Evolutionary conservation across 495 filamentous ascomycete genomes (phyloP).

Genomic region (Sabuloglossum arenarium): DNA sequence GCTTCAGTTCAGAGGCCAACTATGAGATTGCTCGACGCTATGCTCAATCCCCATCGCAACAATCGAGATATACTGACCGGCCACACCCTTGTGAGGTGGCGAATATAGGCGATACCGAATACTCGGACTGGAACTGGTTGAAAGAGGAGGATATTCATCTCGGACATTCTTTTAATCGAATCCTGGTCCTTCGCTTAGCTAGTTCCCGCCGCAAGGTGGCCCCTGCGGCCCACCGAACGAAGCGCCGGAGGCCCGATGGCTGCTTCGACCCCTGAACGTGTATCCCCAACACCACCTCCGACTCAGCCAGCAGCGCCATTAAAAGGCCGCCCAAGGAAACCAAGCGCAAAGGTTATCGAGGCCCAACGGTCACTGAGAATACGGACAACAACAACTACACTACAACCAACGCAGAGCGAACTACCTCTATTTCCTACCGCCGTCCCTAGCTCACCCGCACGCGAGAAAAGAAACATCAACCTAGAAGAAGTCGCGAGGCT

Average conservation of each 20-base stretch:
- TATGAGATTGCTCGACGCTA: too few species aligned
- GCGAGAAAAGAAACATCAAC: too few species aligned
- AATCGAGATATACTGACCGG: too few species aligned
- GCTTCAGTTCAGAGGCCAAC: too few species aligned
- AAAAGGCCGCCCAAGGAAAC: background rate
- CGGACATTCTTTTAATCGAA: constrained; percentile 4
- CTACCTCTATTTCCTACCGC: background rate
- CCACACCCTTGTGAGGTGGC: too few species aligned
- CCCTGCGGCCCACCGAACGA: background rate
- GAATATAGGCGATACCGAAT: too few species aligned
- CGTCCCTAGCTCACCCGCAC: background rate
- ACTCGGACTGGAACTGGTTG: too few species aligned
- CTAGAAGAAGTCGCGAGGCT: too few species aligned
- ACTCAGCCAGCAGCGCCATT: background rate
- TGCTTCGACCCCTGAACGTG: background rate
- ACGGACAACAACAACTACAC: background rate
- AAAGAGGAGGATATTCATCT: constrained; percentile 3
- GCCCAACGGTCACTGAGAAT: background rate
- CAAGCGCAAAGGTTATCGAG: background rate
- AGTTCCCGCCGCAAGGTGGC: background rate
- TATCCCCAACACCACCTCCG: background rate
- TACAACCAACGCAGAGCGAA: background rate
- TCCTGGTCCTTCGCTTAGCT: background rate
- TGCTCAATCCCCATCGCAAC: too few species aligned
- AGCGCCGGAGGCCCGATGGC: too few species aligned